phyloP scores from a whole-genome alignment of 345 rosid genomes.

The Aegle marmelos region DNA sequence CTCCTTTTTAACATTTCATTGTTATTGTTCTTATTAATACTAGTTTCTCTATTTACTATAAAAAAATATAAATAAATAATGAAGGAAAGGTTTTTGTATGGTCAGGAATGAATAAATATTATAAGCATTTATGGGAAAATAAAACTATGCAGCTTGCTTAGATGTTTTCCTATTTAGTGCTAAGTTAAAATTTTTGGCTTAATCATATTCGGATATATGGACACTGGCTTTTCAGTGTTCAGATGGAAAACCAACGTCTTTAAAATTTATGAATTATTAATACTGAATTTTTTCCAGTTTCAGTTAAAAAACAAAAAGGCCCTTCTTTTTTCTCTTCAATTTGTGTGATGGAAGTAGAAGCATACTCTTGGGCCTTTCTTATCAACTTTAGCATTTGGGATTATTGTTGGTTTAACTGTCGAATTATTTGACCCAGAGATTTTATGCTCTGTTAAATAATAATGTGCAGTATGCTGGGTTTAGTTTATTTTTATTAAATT shows the following conservation, averaged over 20 bases:
- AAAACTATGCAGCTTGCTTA: neutral
- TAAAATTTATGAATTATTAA: neutral
- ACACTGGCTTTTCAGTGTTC: neutral
- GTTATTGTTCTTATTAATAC: too few relatives aligned
- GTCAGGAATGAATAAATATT: neutral
- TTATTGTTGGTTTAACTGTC: neutral
- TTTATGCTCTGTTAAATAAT: neutral
- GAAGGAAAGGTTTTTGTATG: neutral
- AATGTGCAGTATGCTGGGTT: neutral
- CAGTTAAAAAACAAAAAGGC: neutral
- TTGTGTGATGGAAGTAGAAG: neutral
- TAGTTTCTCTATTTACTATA: too few relatives aligned
- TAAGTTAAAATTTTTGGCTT: neutral
- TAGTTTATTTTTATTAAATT: neutral
- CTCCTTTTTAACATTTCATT: too few relatives aligned
- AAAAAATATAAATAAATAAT: too few relatives aligned
- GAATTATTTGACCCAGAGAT: neutral
- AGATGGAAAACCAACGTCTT: neutral
- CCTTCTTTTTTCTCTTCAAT: neutral
- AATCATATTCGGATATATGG: too few relatives aligned
- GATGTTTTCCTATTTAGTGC: neutral
- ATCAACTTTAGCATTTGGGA: neutral
- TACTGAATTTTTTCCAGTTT: neutral
- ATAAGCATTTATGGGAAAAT: neutral
- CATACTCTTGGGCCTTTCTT: neutral